Evolutionary conservation across 768 basidiomycete genomes (phyloP).

Genomic region (Filobasidium floriforme): DNA sequence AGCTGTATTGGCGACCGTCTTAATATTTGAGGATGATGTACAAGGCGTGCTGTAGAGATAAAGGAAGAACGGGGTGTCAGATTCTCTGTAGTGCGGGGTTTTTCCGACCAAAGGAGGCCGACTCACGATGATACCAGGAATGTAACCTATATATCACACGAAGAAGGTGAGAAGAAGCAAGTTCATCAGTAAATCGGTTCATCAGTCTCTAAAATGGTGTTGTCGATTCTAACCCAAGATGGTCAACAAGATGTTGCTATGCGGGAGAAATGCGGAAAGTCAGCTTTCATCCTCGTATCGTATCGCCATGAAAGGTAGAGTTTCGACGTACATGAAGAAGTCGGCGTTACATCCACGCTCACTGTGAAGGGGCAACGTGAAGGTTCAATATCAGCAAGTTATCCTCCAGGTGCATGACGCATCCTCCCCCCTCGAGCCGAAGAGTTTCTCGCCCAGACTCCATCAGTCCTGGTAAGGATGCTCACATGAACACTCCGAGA

Average conservation of each 20-base stretch:
- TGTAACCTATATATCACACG: slow-evolving; percentile 3
- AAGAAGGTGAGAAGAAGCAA: no score
- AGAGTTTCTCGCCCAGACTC: no score
- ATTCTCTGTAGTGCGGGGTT: no score
- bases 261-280: slow-evolving; percentile 30
- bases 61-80: not conserved
- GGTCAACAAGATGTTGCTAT: slow-evolving; percentile 59
- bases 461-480: no score
- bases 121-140: slow-evolving; percentile 25
- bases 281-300: not conserved
- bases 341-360: slow-evolving; percentile 74
- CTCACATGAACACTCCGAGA: slow-evolving; percentile 63
- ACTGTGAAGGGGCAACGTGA: no score
- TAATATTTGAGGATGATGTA: slow-evolving; percentile 26
- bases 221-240: slow-evolving; percentile 55
- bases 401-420: no score
- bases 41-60: slow-evolving; percentile 19
- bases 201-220: slow-evolving; percentile 8
- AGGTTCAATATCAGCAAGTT: no score
- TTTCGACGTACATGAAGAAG: slow-evolving; percentile 50
- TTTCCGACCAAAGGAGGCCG: no score
- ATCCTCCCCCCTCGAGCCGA: no score
- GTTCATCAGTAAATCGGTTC: slow-evolving; percentile 6
- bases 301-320: not conserved
- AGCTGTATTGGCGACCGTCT: not conserved